Evolutionary conservation across 176 grass and related monocot species (phyloP), one percentile per base, ranked within the genome.

Genomic region (Alloteropsis semialata): DNA sequence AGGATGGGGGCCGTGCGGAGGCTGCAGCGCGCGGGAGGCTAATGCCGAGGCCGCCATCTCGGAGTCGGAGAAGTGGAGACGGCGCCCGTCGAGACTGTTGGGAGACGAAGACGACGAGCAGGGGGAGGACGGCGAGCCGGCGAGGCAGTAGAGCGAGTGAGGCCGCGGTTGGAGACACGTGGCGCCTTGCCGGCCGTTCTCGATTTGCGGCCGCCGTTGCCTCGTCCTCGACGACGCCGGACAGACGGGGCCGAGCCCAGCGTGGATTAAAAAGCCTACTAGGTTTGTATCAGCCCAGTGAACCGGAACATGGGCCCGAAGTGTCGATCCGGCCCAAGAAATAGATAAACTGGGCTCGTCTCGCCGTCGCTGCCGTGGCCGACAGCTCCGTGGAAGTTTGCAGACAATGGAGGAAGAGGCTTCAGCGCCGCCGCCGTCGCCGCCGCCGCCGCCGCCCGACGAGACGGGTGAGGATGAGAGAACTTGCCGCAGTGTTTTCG

Each of bases 31-130:
- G 13, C 22, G 64, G 56, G 78, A 86, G 72, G 78, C 65, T 14
- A 86, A 24, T 24, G 88, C 72, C 45, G 88, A 32, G 78, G 83
- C 76, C n/a, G 48, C 78, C 88, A 90, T 86, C 33, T 60, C 34
- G 82, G 30, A 29, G 43, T 63, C 10, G 30, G 12, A 29, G 65
- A 56, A 69, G 73, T 28, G 41, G 74, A 53, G 19, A 72, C 18
- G 61, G 48, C 38, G 74, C 45, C 36, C 51, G 43, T 6, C 56
- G 49, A 38, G 30, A 18, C 28, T 51, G n/a, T 24, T 57, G 79
- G 34, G 16, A 22, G 55, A 32, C 37, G 74, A 59, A 22, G 55
- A 32, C 37, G 74, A 59, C 22, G 74, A 38, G 73, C 43, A 29
- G 51, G 24, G 22, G 1, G 33, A 56, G 55, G 41, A 45, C 24